Base-by-base conservation (phyloP, 2,329 filamentous ascomycete genomes). In the Claviceps sp. region DNA sequence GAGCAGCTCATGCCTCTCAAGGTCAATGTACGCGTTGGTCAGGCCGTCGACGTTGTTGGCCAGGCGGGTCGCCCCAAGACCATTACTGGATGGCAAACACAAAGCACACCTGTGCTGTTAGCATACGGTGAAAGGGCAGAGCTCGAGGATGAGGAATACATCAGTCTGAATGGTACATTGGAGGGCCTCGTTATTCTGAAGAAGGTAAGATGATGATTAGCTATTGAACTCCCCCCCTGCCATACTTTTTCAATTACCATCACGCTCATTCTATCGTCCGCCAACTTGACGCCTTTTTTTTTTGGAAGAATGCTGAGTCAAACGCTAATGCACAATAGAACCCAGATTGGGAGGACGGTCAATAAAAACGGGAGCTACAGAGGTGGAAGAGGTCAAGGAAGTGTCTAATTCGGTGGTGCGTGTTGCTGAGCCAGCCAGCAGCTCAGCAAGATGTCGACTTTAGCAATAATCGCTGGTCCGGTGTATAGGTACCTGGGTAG, bases 81-180 rank as follows among this genome's bases (percentile, higher is more conserved):
- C 2, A 98, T 98, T 62, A 98, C 93, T 9, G 93, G 93, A 50
- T 98, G 93, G 93, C 93, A 98, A 72, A 98, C 93, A 58, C 93
- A 98, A 75, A 96, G 88, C 73, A 98, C 93, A n/a, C 93, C 93
- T 0, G 93, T 98, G 47, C 75, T 98, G 54, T 74, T 98, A 61
- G 85, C 88, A n/a, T 85, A 95, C 64, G 93, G 94, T 34, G 93
- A 98, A 75, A 79, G 94, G 62, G 93, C 93, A 9, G 93, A 98
- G 74, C 74, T 98, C 49, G 93, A 98, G 69, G 93, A 98, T 63
- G 93, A 98, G 72, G 84, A 98, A 72, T 98, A 97, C 67, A 84
- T 97, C 58, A 88, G 86, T 69, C 72, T 98, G 64, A 94, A 84
- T 66, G 93, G 82, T 72, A 95, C 84, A 50, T 76, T 98, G 56